Evolutionary conservation across 139 green algal genomes (phyloP).

Genomic region (Chlamydomonas asymmetrica): DNA sequence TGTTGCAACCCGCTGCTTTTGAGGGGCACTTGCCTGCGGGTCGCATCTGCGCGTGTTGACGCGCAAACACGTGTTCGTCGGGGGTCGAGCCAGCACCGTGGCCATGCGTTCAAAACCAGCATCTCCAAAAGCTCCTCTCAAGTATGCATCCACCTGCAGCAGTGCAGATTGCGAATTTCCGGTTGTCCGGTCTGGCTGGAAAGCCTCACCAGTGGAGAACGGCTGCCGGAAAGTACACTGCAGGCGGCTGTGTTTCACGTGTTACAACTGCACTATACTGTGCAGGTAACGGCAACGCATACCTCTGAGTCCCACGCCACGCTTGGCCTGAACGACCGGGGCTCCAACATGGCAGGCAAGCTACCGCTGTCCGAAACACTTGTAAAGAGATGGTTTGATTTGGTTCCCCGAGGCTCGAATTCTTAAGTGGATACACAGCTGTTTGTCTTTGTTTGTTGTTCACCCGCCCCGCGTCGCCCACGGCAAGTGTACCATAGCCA

Average conservation of each 20-base stretch:
- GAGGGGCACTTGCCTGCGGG: conserved; percentile 31
- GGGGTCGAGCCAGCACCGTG: conserved; percentile 54
- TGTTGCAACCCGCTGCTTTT: not conserved
- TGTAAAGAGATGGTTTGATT: too few relatives aligned
- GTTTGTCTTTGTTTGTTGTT: too few relatives aligned
- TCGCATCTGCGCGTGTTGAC: conserved; percentile 68
- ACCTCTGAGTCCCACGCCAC: conserved; percentile 28
- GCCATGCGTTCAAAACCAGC: conserved; percentile 40
- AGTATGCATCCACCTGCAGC: conserved; percentile 54
- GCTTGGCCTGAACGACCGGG: not conserved
- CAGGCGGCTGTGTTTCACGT: too few relatives aligned
- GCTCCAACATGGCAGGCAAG: too few relatives aligned
- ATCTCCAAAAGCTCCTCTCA: conserved; percentile 54
- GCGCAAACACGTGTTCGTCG: conserved; percentile 64
- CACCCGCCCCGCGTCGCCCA: too few relatives aligned
- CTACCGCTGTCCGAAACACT: too few relatives aligned
- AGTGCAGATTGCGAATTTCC: not conserved
- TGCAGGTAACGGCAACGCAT: not conserved
- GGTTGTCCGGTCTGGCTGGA: not conserved
- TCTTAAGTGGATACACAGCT: too few relatives aligned
- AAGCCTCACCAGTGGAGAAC: too few relatives aligned
- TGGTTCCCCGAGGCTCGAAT: too few relatives aligned
- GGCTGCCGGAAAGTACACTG: too few relatives aligned
- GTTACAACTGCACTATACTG: not conserved
- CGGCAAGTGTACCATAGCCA: too few relatives aligned